Base-by-base conservation (phyloP, 2,329 filamentous ascomycete genomes). In the Ophiosphaerella korrae region DNA sequence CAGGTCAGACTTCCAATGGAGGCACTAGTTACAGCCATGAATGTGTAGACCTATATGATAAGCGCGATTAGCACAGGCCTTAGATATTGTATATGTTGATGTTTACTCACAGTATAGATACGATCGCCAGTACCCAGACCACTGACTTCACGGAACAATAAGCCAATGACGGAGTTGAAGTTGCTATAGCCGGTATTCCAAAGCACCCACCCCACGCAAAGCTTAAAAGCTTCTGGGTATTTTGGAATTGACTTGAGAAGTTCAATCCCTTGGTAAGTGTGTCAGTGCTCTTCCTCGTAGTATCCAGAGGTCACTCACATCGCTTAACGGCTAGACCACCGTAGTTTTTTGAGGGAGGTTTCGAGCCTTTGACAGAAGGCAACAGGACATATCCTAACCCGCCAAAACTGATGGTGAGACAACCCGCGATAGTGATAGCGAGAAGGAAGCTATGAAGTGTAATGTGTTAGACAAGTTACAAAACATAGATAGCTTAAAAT, bases 181-280 rank as follows among this genome's bases (percentile, higher is more conserved):
- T 61, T 61, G 41, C 43, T 54, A 31, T 61, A 61, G 46, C 55
- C 55, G 0, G 57, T 61, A 40, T 61, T 61, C 57, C 57, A 61
- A 11, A 61, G 50, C n/a, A 61, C 48, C 57, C 57, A 61, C 34
- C 57, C 57, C 21, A 61, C 50, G 41, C 57, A 61, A 11, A 61
- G 48, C 14, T 61, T 61, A 40, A 61, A 59, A 3, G 57, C 55
- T 48, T 61, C 55, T 5, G 57, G 50, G 24, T 61, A 61, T 4
- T 48, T 48, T 1, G 45, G 49, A 3, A 50, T 48, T 7, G 46
- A 52, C n/a, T 36, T 43, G 7, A 61, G 38, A 12, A 58, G 41
- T 18, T 47, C 45, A 13, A 58, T n/a, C 57, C 57, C 53, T 58
- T 3, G 26, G 14, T n/a, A n/a, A 14, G 13, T 8, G 9, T 24